Percentiles rank a stretch among this genome's conserved stretches.
phyloP scores from a whole-genome alignment of 495 filamentous ascomycete species.

The Aspergillus coremiiformis region DNA sequence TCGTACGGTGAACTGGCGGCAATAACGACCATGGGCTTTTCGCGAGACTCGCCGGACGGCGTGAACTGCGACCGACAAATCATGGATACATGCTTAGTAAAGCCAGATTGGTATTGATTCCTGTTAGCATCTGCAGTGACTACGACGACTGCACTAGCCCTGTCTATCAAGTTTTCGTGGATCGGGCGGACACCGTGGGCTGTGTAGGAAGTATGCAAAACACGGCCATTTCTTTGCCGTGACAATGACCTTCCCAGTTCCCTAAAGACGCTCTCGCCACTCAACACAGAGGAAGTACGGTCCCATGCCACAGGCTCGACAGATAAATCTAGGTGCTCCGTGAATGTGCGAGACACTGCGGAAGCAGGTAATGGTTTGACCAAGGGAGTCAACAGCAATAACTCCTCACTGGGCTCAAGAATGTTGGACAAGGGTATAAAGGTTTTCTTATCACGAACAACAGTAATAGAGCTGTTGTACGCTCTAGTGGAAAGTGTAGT shows the following conservation, averaged over 20 bases:
- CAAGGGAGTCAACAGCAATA: constrained; percentile 74
- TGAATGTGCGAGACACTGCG: constrained; percentile 53
- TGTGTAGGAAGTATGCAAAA: constrained; percentile 87
- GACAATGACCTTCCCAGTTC: constrained; percentile 76
- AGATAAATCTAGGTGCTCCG: constrained; percentile 43
- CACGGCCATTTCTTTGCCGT: constrained; percentile 69
- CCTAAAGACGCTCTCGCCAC: constrained; percentile 79
- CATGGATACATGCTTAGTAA: constrained; percentile 90
- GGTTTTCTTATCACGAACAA: constrained; percentile 74
- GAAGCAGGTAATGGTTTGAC: constrained; percentile 83
- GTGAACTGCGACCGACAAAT: constrained; percentile 70
- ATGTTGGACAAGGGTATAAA: constrained; percentile 69
- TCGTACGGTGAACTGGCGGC: constrained; percentile 88
- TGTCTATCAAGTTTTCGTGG: constrained; percentile 81
- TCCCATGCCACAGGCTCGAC: constrained; percentile 51
- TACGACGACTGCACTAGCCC: constrained; percentile 77
- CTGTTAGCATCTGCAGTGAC: constrained; percentile 85
- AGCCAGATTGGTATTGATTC: constrained; percentile 83
- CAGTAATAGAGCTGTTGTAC: constrained; percentile 79
- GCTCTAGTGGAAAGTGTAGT: constrained; percentile 69
- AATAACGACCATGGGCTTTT: constrained; percentile 72
- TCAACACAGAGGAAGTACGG: constrained; percentile 62
- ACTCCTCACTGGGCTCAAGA: constrained; percentile 72
- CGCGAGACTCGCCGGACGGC: constrained; percentile 46
- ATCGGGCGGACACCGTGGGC: constrained; percentile 81